Conservation (phyloP, 148 eudicot species). For the Silene conica region DNA sequence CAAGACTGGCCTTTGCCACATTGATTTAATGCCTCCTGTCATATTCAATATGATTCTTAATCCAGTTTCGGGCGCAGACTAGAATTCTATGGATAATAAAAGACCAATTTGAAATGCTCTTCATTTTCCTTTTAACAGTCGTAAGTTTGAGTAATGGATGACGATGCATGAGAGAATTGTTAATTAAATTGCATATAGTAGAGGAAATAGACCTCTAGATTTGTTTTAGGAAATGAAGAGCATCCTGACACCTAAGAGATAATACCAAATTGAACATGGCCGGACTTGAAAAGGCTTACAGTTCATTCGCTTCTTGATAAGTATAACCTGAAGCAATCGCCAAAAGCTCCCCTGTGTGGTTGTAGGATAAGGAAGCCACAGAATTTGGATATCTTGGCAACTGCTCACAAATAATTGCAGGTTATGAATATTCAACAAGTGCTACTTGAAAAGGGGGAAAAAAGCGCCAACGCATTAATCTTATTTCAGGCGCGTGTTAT, state of each 20-base stretch:
- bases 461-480: too few relatives aligned
- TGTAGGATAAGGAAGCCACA: conserved; percentile 68
- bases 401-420: conserved; percentile 29
- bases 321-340: conserved; percentile 78
- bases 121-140: too few relatives aligned
- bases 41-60: neutral
- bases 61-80: neutral
- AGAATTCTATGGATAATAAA: neutral
- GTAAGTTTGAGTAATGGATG: too few relatives aligned
- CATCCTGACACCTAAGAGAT: neutral
- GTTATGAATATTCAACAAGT: neutral
- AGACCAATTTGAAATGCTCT: neutral
- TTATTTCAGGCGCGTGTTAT: too few relatives aligned
- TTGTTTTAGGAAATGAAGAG: too few relatives aligned
- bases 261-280: neutral
- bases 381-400: conserved; percentile 60
- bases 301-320: conserved; percentile 77
- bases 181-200: too few relatives aligned
- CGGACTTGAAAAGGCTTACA: conserved; percentile 32
- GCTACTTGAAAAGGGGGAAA: neutral
- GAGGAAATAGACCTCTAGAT: too few relatives aligned
- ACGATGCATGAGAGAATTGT: too few relatives aligned
- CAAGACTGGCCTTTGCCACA: neutral
- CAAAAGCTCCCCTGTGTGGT: conserved; percentile 58
- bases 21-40: neutral